These are phyloP conservation scores for Aspergillus taichungensis DNA, from an alignment of 495 filamentous ascomycete genomes.

Conservation along the genomic window DNA sequence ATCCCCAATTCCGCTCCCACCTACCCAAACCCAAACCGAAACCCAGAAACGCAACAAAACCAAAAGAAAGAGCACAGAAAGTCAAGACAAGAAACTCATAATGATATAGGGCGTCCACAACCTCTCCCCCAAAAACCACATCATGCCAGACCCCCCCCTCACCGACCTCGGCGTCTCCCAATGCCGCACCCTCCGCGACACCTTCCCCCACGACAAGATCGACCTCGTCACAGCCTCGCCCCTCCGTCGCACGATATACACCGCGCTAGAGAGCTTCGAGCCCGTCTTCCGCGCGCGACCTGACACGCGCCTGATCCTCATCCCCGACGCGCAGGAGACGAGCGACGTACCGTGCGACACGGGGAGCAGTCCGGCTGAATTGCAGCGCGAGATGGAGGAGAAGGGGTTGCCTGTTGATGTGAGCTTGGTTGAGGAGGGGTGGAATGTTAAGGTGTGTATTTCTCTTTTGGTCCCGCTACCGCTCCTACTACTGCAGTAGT, in stretches of 20 bases:
- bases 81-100: background rate
- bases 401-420: conserved; percentile 54
- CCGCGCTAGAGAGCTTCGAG: conserved; percentile 62
- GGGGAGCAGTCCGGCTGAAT: conserved; percentile 45
- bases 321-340: conserved; percentile 79
- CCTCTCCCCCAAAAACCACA: conserved; percentile 60
- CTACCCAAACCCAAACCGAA: background rate
- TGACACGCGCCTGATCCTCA: conserved; percentile 50
- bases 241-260: conserved; percentile 75
- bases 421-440: conserved; percentile 47
- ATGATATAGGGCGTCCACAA: conserved; percentile 72
- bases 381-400: conserved; percentile 57
- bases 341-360: conserved; percentile 71
- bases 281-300: conserved; percentile 39
- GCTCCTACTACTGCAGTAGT: no score
- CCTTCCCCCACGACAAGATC: conserved; percentile 59
- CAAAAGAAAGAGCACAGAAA: background rate
- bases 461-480: no score
- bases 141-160: conserved; percentile 66
- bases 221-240: conserved; percentile 75
- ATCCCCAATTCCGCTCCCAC: background rate
- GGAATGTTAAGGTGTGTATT: conserved; percentile 56
- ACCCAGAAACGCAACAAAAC: background rate
- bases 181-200: conserved; percentile 52
- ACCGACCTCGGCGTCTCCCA: conserved; percentile 70